Percentiles rank a stretch among this genome's conserved stretches.
These are phyloP conservation scores for Phytophthora cryptogea DNA, from an alignment of 352 stramenopile species.

Conservation along the genomic window DNA sequence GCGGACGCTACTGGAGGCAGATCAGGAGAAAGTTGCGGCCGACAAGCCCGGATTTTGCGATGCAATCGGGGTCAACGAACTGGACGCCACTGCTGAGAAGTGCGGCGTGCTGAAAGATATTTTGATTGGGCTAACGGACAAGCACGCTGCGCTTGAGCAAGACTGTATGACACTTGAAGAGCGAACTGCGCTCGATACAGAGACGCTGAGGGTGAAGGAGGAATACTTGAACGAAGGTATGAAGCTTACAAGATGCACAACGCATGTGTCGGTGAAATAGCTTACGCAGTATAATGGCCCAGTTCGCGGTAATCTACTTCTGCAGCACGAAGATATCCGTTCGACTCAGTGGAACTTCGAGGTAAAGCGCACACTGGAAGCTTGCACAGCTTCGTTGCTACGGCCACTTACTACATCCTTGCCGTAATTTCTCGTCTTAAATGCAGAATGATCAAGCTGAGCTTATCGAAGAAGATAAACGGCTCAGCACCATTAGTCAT, in stretches of 20 bases:
- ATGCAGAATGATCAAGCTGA: slow-evolving; percentile 23
- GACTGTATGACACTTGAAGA: slow-evolving; percentile 37
- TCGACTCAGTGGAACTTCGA: slow-evolving; percentile 40
- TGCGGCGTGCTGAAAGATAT: slow-evolving; percentile 34
- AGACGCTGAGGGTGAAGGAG: slow-evolving; percentile 15
- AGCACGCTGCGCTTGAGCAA: slow-evolving; percentile 28
- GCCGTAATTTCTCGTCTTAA: background rate
- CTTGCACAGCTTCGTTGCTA: background rate
- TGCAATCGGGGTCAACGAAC: slow-evolving; percentile 23
- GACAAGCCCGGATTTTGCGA: slow-evolving; percentile 8
- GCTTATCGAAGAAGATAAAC: slow-evolving; percentile 24
- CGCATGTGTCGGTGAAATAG: background rate
- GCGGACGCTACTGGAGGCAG: slow-evolving; percentile 12
- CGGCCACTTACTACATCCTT: background rate
- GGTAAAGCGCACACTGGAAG: slow-evolving; percentile 11
- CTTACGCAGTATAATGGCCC: slow-evolving; percentile 5
- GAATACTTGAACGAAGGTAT: slow-evolving; percentile 34
- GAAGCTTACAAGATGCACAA: background rate
- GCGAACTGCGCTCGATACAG: slow-evolving; percentile 4
- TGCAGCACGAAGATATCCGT: slow-evolving; percentile 33
- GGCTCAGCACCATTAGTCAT: slow-evolving; percentile 26
- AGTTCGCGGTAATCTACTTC: slow-evolving; percentile 26
- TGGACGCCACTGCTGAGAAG: slow-evolving; percentile 35
- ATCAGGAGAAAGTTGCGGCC: slow-evolving; percentile 6
- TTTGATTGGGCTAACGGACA: slow-evolving; percentile 28